Evolutionary conservation across 179 eudicot species (phyloP).

Genomic region (Amaranthus tricolor): DNA sequence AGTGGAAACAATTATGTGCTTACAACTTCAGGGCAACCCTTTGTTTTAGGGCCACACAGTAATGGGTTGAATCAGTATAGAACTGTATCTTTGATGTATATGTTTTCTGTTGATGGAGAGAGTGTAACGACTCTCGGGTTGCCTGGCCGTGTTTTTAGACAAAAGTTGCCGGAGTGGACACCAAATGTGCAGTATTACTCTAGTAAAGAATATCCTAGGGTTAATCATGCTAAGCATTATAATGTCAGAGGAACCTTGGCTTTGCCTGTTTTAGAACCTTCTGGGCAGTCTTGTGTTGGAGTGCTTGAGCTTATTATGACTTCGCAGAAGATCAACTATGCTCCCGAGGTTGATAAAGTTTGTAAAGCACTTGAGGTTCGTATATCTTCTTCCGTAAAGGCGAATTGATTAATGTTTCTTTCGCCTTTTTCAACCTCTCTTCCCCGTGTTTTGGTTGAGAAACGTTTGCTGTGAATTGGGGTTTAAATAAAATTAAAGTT

Average conservation of each 20-base stretch:
- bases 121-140: slow-evolving; percentile 65
- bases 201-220: slow-evolving; percentile 65
- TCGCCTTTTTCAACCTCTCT: background rate
- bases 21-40: slow-evolving; percentile 94
- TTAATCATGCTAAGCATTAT: slow-evolving; percentile 59
- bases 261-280: slow-evolving; percentile 75
- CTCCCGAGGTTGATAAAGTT: slow-evolving; percentile 83
- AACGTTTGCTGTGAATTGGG: background rate
- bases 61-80: slow-evolving; percentile 87
- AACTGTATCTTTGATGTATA: slow-evolving; percentile 72
- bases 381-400: slow-evolving; percentile 11
- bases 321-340: slow-evolving; percentile 71
- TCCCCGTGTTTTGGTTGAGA: background rate
- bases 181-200: slow-evolving; percentile 87
- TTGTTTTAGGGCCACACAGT: slow-evolving; percentile 71
- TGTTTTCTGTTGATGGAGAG: slow-evolving; percentile 71
- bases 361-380: slow-evolving; percentile 89
- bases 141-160: slow-evolving; percentile 91
- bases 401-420: background rate
- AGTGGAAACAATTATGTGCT: slow-evolving; percentile 63
- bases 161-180: slow-evolving; percentile 92
- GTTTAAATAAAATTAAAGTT: background rate
- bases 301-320: slow-evolving; percentile 85
- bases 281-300: slow-evolving; percentile 72
- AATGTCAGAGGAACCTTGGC: slow-evolving; percentile 75